phyloP scores from a whole-genome alignment of 495 filamentous ascomycete genomes.

The Evernia prunastri region DNA sequence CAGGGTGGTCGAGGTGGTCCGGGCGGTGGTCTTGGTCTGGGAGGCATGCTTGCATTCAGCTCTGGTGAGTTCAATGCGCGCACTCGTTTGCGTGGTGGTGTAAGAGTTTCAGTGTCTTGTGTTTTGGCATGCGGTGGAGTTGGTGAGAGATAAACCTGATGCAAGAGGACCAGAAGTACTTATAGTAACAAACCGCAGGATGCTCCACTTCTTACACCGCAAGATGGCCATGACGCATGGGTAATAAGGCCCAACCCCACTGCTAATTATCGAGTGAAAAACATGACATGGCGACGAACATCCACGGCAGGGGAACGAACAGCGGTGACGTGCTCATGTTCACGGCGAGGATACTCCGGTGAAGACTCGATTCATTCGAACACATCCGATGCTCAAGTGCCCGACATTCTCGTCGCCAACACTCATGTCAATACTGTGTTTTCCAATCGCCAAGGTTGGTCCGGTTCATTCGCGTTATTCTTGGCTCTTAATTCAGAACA shows the following conservation, averaged over 20 bases:
- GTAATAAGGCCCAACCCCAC: neutral
- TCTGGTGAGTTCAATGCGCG: neutral
- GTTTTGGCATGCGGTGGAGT: neutral
- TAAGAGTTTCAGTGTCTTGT: neutral
- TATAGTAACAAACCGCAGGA: neutral
- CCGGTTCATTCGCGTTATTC: neutral
- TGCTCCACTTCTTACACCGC: conserved; percentile 1
- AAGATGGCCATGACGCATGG: neutral
- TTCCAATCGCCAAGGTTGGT: neutral
- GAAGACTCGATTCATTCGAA: neutral
- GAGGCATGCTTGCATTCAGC: conserved; percentile 1
- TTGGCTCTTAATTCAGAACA: neutral
- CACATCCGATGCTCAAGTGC: neutral
- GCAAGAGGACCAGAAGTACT: neutral
- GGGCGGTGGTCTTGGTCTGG: conserved; percentile 8
- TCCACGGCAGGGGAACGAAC: neutral
- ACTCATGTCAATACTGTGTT: neutral
- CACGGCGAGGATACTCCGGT: neutral
- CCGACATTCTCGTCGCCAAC: neutral
- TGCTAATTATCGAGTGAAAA: neutral
- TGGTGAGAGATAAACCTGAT: neutral
- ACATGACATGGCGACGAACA: neutral
- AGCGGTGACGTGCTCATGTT: neutral
- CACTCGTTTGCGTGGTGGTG: neutral
- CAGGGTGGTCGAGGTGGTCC: conserved; percentile 12